Evolutionary conservation across 768 basidiomycete genomes (phyloP).

Genomic region (Suillus subaureus): DNA sequence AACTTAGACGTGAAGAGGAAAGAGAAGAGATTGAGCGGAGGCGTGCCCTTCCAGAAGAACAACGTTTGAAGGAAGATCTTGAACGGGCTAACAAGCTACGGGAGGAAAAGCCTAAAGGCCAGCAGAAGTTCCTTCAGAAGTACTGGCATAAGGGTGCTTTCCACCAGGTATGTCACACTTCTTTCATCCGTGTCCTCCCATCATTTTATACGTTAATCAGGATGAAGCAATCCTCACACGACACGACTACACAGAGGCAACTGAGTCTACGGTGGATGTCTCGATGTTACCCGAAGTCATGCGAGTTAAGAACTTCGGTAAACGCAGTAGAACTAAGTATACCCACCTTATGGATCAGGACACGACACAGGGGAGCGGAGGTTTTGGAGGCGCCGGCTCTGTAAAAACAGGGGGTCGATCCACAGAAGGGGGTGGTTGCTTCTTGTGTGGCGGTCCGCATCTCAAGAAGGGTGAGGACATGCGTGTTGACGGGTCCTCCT

Average conservation of each 20-base stretch:
- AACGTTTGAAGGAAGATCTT: slow-evolving; percentile 89
- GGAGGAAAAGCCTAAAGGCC: slow-evolving; percentile 87
- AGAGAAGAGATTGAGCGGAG: slow-evolving; percentile 90
- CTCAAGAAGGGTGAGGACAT: slow-evolving; percentile 73
- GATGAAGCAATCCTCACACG: slow-evolving; percentile 84
- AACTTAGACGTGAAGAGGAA: slow-evolving; percentile 78
- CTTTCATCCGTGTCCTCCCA: slow-evolving; percentile 11
- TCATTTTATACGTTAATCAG: slow-evolving; percentile 41
- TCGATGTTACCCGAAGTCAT: slow-evolving; percentile 90
- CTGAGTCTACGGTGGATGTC: slow-evolving; percentile 86
- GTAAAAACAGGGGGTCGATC: slow-evolving; percentile 59
- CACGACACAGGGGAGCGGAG: slow-evolving; percentile 66
- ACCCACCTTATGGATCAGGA: slow-evolving; percentile 96
- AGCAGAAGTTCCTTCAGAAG: slow-evolving; percentile 93
- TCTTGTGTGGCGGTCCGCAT: slow-evolving; percentile 92
- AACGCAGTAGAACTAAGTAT: slow-evolving; percentile 91
- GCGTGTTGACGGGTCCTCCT: slow-evolving; percentile 5
- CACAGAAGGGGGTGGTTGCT: slow-evolving; percentile 74
- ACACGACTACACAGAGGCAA: slow-evolving; percentile 89
- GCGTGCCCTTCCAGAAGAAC: slow-evolving; percentile 90
- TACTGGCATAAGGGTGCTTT: slow-evolving; percentile 99
- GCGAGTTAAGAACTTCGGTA: slow-evolving; percentile 96
- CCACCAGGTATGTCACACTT: slow-evolving; percentile 69
- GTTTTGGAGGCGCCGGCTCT: slow-evolving; percentile 63
- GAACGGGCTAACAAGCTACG: slow-evolving; percentile 82